These are phyloP conservation scores for Harrya chromipes DNA, from an alignment of 768 basidiomycete species.

Conservation along the genomic window DNA sequence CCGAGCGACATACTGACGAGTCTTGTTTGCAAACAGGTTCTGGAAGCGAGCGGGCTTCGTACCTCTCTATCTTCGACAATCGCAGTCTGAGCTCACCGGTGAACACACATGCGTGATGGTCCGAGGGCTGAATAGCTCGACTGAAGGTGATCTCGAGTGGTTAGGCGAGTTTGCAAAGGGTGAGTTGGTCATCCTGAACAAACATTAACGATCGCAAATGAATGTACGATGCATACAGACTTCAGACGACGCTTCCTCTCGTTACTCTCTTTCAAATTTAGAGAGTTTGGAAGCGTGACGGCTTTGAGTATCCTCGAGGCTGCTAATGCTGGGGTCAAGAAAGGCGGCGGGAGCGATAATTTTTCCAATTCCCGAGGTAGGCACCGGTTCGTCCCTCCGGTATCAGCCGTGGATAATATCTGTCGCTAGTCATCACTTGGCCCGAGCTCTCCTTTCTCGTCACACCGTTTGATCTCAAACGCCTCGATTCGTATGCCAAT, in stretches of 20 bases:
- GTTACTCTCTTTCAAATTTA: slow-evolving; percentile 90
- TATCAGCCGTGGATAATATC: neutral
- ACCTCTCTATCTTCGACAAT: slow-evolving; percentile 92
- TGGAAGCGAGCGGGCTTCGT: slow-evolving; percentile 95
- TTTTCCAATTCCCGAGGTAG: slow-evolving; percentile 14
- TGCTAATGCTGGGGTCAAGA: slow-evolving; percentile 60
- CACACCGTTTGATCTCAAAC: slow-evolving; percentile 93
- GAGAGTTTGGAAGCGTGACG: slow-evolving; percentile 87
- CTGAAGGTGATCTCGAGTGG: slow-evolving; percentile 70
- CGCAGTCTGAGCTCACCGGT: slow-evolving; percentile 91
- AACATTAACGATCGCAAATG: neutral
- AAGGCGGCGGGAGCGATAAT: slow-evolving; percentile 35
- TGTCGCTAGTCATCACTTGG: slow-evolving; percentile 14
- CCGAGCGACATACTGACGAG: neutral
- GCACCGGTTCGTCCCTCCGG: slow-evolving; percentile 32
- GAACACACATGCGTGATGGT: slow-evolving; percentile 98
- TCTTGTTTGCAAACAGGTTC: slow-evolving; percentile 50
- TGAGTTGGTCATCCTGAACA: slow-evolving; percentile 24
- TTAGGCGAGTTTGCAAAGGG: slow-evolving; percentile 85
- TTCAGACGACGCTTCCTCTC: slow-evolving; percentile 89
- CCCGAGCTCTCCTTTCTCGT: slow-evolving; percentile 60
- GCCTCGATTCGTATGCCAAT: slow-evolving; percentile 93
- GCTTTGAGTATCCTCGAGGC: slow-evolving; percentile 89
- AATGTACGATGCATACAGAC: slow-evolving; percentile 46
- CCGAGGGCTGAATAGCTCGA: slow-evolving; percentile 70